Evolutionary conservation across 495 filamentous ascomycete species (phyloP).

Genomic region (Paragyromitra xinjiangensis): DNA sequence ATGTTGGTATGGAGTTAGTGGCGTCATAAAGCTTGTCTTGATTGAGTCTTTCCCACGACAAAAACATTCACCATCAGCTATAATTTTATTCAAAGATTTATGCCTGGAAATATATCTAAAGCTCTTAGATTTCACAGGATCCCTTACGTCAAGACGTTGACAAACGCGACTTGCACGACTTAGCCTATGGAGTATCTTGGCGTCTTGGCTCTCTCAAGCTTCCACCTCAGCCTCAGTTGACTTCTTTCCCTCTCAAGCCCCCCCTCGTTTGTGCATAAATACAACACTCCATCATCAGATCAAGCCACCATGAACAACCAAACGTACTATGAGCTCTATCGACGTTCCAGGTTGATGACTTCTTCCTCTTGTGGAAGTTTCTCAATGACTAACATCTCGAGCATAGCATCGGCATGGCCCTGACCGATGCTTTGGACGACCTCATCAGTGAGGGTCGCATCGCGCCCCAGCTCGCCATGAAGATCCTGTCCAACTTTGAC

Average conservation of each 20-base stretch:
- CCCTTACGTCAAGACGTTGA: constrained; percentile 6
- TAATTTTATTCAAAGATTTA: not conserved
- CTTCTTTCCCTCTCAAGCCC: constrained; percentile 31
- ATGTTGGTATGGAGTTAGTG: not conserved
- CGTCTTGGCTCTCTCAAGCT: constrained; percentile 23
- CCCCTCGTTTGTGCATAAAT: constrained; percentile 48
- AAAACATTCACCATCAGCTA: not conserved
- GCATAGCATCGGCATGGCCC: constrained; percentile 81
- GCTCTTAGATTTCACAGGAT: not conserved
- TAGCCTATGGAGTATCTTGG: constrained; percentile 30
- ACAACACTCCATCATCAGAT: constrained; percentile 35
- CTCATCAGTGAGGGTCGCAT: constrained; percentile 91
- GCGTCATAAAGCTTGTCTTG: not conserved
- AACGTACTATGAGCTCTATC: constrained; percentile 94
- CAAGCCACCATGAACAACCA: constrained; percentile 57
- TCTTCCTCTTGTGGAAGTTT: constrained; percentile 40
- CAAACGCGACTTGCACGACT: constrained; percentile 10
- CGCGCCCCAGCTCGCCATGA: constrained; percentile 98
- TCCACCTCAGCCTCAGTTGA: constrained; percentile 15
- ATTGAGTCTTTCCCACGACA: not conserved
- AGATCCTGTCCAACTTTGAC: constrained; percentile 93
- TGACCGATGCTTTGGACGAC: constrained; percentile 96
- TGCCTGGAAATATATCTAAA: not conserved
- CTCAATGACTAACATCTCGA: constrained; percentile 47
- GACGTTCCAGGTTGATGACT: constrained; percentile 84